A percentile compares a stretch with the other conserved stretches of the same genome.
phyloP scores from a whole-genome alignment of 768 basidiomycete genomes.

The Amyloporia xantha region DNA sequence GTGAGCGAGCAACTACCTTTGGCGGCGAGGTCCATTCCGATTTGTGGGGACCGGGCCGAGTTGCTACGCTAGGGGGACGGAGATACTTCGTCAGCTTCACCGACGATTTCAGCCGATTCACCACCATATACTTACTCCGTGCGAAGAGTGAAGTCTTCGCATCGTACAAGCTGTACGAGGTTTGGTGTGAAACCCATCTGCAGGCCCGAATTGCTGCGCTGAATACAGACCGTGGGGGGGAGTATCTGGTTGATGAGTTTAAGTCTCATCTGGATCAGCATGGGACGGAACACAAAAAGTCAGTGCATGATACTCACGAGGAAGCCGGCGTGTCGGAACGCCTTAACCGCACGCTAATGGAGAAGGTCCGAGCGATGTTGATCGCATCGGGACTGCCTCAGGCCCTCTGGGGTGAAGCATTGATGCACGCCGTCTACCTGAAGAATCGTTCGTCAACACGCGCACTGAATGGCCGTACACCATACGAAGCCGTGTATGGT shows the following conservation, averaged over 20 bases:
- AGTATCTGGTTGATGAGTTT: slow-evolving; percentile 4
- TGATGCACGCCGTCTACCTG: no score
- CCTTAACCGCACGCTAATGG: slow-evolving; percentile 5
- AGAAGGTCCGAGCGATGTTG: slow-evolving; percentile 1
- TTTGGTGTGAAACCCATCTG: slow-evolving; percentile 27
- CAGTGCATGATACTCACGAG: no score
- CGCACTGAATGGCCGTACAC: slow-evolving; percentile 18
- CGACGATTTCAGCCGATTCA: no score
- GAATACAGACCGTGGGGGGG: slow-evolving; percentile 37
- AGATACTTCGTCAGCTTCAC: no score
- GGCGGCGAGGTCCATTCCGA: slow-evolving; percentile 34
- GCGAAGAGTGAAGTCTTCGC: no score
- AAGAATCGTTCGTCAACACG: slow-evolving; percentile 22
- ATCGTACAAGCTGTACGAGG: no score
- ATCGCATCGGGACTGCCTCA: slow-evolving; percentile 25
- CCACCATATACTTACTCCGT: slow-evolving; percentile 22
- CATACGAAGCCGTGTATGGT: slow-evolving; percentile 13
- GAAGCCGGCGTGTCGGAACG: slow-evolving; percentile 23
- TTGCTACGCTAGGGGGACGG: slow-evolving; percentile 18
- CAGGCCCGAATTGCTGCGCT: slow-evolving; percentile 25
- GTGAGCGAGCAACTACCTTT: slow-evolving; percentile 15
- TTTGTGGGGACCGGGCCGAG: slow-evolving; percentile 38
- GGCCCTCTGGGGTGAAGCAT: slow-evolving; percentile 34
- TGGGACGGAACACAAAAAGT: no score
- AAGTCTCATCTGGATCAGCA: not conserved